A percentile compares a stretch with the other conserved stretches of the same genome.
These are phyloP conservation scores for Ophiostoma triangulosporum DNA, from an alignment of 2,329 filamentous ascomycete species.

Conservation along the genomic window DNA sequence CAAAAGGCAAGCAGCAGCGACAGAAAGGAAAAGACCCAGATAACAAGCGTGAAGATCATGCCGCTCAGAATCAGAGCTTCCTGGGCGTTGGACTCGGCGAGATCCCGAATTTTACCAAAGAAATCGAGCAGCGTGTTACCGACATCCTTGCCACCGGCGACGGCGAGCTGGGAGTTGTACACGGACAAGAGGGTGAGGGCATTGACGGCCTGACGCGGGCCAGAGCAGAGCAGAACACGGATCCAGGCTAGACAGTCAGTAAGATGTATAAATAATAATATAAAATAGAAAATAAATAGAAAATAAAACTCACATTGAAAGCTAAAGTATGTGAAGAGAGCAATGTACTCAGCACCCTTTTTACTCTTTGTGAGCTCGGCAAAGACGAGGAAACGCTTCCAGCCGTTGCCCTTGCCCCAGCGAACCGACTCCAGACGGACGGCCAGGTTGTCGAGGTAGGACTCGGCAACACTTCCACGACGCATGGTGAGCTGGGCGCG, in stretches of 20 bases:
- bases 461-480: constrained; percentile 76
- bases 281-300: too few relatives aligned
- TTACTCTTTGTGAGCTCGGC: constrained; percentile 81
- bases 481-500: constrained; percentile 69
- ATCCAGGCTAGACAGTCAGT: constrained; percentile 44
- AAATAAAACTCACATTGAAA: constrained; percentile 32
- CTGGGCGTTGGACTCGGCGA: constrained; percentile 60
- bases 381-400: constrained; percentile 84
- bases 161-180: constrained; percentile 61
- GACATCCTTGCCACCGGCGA: constrained; percentile 36
- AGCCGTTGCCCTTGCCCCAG: constrained; percentile 62
- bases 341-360: constrained; percentile 81
- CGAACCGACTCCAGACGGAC: constrained; percentile 73
- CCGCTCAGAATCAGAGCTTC: constrained; percentile 74
- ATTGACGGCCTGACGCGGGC: constrained; percentile 83
- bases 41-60: constrained; percentile 83
- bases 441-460: constrained; percentile 79
- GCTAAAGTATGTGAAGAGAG: constrained; percentile 79
- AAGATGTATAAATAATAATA: too few relatives aligned
- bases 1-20: constrained; percentile 60
- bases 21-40: constrained; percentile 76
- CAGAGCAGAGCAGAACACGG: constrained; percentile 78
- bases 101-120: constrained; percentile 63
- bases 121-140: constrained; percentile 58
- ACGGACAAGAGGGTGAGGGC: constrained; percentile 78